Conservation (phyloP, 257 asterid genomes). For the Lantana camara region DNA sequence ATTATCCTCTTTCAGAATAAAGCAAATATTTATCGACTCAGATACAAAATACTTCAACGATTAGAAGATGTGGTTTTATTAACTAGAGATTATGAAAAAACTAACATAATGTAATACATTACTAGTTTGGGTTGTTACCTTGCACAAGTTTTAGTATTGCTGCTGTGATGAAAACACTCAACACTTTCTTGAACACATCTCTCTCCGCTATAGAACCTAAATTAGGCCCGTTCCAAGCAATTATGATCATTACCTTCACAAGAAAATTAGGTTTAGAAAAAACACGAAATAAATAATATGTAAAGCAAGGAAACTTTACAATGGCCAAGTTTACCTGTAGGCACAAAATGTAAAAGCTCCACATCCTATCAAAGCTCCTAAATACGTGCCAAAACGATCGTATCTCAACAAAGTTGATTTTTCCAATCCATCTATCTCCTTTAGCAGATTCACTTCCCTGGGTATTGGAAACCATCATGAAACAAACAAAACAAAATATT, state of each 20-base stretch:
- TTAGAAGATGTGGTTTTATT: too few species aligned
- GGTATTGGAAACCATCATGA: constrained; percentile 29
- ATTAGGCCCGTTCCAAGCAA: constrained; percentile 83
- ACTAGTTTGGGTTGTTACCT: constrained; percentile 53
- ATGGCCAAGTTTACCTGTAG: constrained; percentile 64
- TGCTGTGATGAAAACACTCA: constrained; percentile 93
- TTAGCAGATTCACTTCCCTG: constrained; percentile 59
- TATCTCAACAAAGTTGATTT: constrained; percentile 87
- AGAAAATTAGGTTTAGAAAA: constrained; percentile 26
- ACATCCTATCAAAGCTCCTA: constrained; percentile 94
- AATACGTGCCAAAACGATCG: constrained; percentile 88
- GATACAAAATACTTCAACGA: background rate
- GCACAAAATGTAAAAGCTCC: constrained; percentile 86
- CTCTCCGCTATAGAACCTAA: constrained; percentile 57
- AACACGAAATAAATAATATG: constrained; percentile 1
- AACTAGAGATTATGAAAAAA: too few species aligned
- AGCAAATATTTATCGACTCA: background rate
- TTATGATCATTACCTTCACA: constrained; percentile 87
- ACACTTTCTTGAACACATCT: constrained; percentile 77
- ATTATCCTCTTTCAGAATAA: constrained; percentile 11
- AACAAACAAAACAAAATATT: constrained; percentile 1
- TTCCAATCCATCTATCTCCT: constrained; percentile 81
- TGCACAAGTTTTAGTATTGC: constrained; percentile 82
- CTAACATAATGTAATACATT: too few species aligned
- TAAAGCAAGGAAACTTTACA: constrained; percentile 20